Evolutionary conservation across 2,329 filamentous ascomycete species (phyloP), one percentile per base, ranked within the genome.

Genomic region (Diaporthe eres): DNA sequence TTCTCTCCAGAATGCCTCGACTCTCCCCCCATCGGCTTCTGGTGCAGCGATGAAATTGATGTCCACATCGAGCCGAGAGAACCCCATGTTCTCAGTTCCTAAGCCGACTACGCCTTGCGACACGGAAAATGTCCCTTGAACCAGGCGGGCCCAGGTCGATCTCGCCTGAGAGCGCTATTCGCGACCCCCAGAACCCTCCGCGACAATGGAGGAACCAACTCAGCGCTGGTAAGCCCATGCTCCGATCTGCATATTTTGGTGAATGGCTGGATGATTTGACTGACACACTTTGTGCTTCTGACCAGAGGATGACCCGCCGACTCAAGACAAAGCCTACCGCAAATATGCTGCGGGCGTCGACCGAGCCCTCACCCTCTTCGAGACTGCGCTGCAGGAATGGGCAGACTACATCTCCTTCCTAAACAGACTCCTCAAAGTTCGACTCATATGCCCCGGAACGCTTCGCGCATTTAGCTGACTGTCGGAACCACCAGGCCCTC

Each of bases 321-420:
- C 85, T 58, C 92, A 91, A 83, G 92, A 93, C 84, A 93, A 93
- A 83, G 84, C 89, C 72, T 96, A 95, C 83, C 95, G 96, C 79
- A 94, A 96, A 84, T 99, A 98, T 91, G 95, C 95, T 60, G 91
- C 93, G 67, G 94, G 92, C 75, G 93, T 99, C 79, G 96, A 98
- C 82, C 92, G 95, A 83, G 94, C 95, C 47, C 89, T 99, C 77
- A 91, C 94, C 61, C 89, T 98, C 47, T 99, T 98, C 86, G 97
- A 99, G 83, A 96, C 95, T 22, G 92, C 95, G 42, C 89, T 98
- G 79, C 95, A 98, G 85, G 97, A 99, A 91, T 99, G 97, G 97
- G 97, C 97, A 67, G 97, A 99, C 86, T 99, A 99, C 83, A 99
- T 99, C 81, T 98, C 96, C 25, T 99, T 98, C 83, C 87, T 99